Evolutionary conservation across 2,329 filamentous ascomycete species (phyloP).

Genomic region (Cadophora gregata): DNA sequence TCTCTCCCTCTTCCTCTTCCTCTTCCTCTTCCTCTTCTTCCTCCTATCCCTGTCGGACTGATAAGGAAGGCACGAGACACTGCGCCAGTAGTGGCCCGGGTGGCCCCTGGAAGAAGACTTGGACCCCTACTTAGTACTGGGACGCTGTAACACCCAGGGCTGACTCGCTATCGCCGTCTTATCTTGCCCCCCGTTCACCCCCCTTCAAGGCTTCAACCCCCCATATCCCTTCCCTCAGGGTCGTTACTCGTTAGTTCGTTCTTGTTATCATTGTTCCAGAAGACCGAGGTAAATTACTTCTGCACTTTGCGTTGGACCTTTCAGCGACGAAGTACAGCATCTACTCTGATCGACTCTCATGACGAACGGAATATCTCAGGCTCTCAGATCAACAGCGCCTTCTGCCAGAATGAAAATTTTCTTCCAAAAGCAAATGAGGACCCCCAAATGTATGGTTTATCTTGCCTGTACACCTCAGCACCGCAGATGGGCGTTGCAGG

Average conservation of each 20-base stretch:
- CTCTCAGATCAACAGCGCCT: background rate
- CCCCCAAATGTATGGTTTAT: background rate
- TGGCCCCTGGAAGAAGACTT: background rate
- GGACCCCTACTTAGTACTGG: background rate
- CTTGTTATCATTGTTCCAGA: slow-evolving; percentile 7
- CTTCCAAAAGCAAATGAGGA: slow-evolving; percentile 2
- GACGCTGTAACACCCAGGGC: background rate
- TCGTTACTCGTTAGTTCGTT: background rate
- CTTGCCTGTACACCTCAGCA: slow-evolving; percentile 8
- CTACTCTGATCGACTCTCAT: background rate
- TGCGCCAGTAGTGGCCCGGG: background rate
- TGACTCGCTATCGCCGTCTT: background rate
- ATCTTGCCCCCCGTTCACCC: background rate
- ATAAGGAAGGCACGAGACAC: slow-evolving; percentile 10
- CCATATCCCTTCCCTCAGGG: background rate
- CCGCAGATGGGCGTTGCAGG: slow-evolving; percentile 7
- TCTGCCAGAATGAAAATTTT: slow-evolving; percentile 2
- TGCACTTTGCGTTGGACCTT: slow-evolving; percentile 2
- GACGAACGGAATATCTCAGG: background rate
- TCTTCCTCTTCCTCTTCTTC: too few relatives aligned
- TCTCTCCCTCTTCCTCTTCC: too few relatives aligned
- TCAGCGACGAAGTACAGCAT: background rate
- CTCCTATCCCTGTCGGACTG: slow-evolving; percentile 6
- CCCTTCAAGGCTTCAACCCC: background rate
- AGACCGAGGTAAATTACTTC: background rate